These are phyloP conservation scores for Ogataea henricii DNA, from an alignment of 805 yeast genomes.

Conservation along the genomic window DNA sequence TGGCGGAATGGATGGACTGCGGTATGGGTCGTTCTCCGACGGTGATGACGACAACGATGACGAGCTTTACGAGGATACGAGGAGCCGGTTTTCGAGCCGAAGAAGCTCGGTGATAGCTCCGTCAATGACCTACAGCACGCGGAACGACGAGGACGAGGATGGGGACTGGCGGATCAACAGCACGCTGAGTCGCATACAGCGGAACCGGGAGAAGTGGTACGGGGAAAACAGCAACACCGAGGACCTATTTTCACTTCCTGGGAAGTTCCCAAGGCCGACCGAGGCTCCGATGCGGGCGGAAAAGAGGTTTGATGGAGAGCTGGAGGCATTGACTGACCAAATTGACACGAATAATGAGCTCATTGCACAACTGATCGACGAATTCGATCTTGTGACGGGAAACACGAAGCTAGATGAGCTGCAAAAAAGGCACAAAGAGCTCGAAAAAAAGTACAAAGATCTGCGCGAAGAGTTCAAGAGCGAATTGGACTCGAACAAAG, in stretches of 20 bases:
- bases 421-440: conserved; percentile 17
- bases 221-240: conserved; percentile 11
- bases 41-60: conserved; percentile 20
- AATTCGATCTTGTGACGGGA: conserved; percentile 17
- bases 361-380: conserved; percentile 13
- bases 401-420: conserved; percentile 17
- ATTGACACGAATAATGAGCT: conserved; percentile 17
- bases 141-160: conserved; percentile 17
- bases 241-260: conserved; percentile 17
- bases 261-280: conserved; percentile 17
- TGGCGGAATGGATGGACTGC: conserved; percentile 1
- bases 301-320: not conserved
- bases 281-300: not conserved
- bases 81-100: conserved; percentile 21
- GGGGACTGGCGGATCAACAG: conserved; percentile 23
- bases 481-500: conserved; percentile 25
- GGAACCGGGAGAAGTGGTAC: conserved; percentile 19
- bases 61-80: conserved; percentile 23
- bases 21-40: conserved; percentile 27
- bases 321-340: conserved; percentile 7
- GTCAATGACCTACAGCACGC: conserved; percentile 18
- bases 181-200: conserved; percentile 25
- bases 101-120: conserved; percentile 24
- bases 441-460: conserved; percentile 20
- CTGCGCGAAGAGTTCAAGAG: conserved; percentile 28